Base-by-base conservation (phyloP, 768 basidiomycete genomes). In the Boletus pseudo-olivaceus region DNA sequence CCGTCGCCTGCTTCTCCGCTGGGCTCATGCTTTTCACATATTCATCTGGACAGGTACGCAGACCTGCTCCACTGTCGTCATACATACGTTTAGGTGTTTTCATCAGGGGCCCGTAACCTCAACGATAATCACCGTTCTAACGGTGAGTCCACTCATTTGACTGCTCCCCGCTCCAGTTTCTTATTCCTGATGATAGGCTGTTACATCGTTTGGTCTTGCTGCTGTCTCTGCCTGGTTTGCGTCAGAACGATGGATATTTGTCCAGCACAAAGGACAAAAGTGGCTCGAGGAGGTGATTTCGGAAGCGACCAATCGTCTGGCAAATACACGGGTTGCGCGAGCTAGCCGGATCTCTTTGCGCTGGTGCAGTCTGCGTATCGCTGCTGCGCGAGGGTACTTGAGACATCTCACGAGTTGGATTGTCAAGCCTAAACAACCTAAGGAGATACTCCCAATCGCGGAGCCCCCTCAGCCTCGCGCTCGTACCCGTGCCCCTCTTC, bases 1-100 rank as follows among this genome's bases (percentile, higher is more conserved):
- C 90, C 49, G 88, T 91, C 42, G 87, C 87, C 38, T 87, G 85
- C 69, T 92, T 92, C 70, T 90, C 87, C 1, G 78, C 87, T 39
- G 89, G 89, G 14, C 76, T 91, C 17, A 84, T 86, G 62, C 80
- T 85, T 41, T 91, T 91, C 63, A 78, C 87, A 14, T 91, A 90
- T 64, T 82, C 89, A 3, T 88, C 89, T 17, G 58, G 70, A 8
- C 87, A 88, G 77, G 87, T 84, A 68, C 41, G 77, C 54, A 53
- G 60, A 44, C 41, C 41, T 38, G 26, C 56, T 61, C 49, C 57
- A 59, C 49, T 59, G 50, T 69, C 66, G 55, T 60, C 60, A 61
- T 60, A 29, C 54, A 35, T 47, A 47, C 23, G 34, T 43, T 62
- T 46, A 62, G 11, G n/a, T 53, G 23, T 40, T 54, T 50, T 60